phyloP scores from a whole-genome alignment of 2,329 filamentous ascomycete genomes.

The Claviceps quebecensis region DNA sequence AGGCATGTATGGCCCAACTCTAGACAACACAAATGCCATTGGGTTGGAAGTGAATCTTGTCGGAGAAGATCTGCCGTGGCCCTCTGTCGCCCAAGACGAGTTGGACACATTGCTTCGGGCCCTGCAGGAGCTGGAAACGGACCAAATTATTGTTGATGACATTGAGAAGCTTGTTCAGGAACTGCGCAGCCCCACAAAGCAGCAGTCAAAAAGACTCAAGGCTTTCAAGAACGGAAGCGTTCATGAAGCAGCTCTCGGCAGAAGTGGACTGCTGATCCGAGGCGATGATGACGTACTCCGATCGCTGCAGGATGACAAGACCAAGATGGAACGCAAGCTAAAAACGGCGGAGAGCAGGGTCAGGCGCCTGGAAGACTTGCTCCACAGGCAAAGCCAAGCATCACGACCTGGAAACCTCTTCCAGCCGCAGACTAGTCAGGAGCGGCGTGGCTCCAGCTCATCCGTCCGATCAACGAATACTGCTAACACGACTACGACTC shows the following conservation, averaged over 20 bases:
- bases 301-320: slow-evolving; percentile 72
- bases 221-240: slow-evolving; percentile 95
- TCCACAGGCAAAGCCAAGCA: slow-evolving; percentile 65
- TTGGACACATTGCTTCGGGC: slow-evolving; percentile 58
- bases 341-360: slow-evolving; percentile 82
- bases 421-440: slow-evolving; percentile 31
- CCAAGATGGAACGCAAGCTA: slow-evolving; percentile 56
- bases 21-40: slow-evolving; percentile 58
- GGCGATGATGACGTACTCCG: slow-evolving; percentile 74
- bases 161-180: slow-evolving; percentile 66
- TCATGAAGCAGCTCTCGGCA: slow-evolving; percentile 78
- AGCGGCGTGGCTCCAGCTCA: slow-evolving; percentile 34
- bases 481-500: neutral
- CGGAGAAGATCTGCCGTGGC: slow-evolving; percentile 70
- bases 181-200: slow-evolving; percentile 67
- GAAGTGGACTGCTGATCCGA: slow-evolving; percentile 69
- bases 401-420: slow-evolving; percentile 43
- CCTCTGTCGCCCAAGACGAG: slow-evolving; percentile 59
- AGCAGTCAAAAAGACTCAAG: slow-evolving; percentile 74
- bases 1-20: slow-evolving; percentile 52
- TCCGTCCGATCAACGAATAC: slow-evolving; percentile 29
- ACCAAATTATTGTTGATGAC: slow-evolving; percentile 54
- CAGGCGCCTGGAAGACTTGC: slow-evolving; percentile 75
- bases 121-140: slow-evolving; percentile 50
- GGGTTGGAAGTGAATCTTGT: slow-evolving; percentile 76